Percentiles rank a stretch among this genome's conserved stretches.
Evolutionary conservation across 2,329 filamentous ascomycete genomes (phyloP).

Genomic region (Hypoxylon sp.): DNA sequence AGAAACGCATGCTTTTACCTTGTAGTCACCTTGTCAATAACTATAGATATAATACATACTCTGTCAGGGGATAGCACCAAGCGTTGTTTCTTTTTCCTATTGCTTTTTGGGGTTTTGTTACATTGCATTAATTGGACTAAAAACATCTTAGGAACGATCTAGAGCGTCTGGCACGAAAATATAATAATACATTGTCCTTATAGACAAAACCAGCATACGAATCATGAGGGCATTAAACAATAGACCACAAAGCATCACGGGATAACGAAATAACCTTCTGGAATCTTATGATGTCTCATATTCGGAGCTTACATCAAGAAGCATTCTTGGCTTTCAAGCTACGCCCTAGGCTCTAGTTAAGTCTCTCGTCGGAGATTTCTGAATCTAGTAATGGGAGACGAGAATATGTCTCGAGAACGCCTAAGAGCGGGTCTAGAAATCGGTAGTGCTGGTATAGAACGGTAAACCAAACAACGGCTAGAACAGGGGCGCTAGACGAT

Average conservation of each 20-base stretch:
- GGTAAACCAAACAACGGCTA: conserved; percentile 31
- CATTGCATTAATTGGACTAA: not conserved
- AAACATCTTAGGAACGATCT: conserved; percentile 17
- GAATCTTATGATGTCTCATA: conserved; percentile 35
- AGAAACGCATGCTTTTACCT: not conserved
- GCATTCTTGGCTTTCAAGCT: conserved; percentile 38
- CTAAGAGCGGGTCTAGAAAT: conserved; percentile 50
- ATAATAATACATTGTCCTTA: conserved; percentile 19
- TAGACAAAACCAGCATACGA: conserved; percentile 23
- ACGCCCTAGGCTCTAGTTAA: conserved; percentile 42
- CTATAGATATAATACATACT: not conserved
- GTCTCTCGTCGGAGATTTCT: conserved; percentile 43
- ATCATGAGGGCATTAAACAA: conserved; percentile 11
- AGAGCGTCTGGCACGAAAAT: conserved; percentile 22
- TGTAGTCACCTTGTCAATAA: not conserved
- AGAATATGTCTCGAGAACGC: conserved; percentile 48
- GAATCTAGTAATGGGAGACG: conserved; percentile 52
- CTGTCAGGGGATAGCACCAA: not conserved
- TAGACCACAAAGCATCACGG: conserved; percentile 15
- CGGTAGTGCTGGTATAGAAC: conserved; percentile 37
- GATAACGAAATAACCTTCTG: conserved; percentile 29
- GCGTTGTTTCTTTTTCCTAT: conserved; percentile 3
- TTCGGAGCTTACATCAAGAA: conserved; percentile 20
- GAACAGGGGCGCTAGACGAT: conserved; percentile 27
- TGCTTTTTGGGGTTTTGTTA: not conserved